phyloP scores from a whole-genome alignment of 768 basidiomycete genomes.

The Sporobolomyces phaffii region DNA sequence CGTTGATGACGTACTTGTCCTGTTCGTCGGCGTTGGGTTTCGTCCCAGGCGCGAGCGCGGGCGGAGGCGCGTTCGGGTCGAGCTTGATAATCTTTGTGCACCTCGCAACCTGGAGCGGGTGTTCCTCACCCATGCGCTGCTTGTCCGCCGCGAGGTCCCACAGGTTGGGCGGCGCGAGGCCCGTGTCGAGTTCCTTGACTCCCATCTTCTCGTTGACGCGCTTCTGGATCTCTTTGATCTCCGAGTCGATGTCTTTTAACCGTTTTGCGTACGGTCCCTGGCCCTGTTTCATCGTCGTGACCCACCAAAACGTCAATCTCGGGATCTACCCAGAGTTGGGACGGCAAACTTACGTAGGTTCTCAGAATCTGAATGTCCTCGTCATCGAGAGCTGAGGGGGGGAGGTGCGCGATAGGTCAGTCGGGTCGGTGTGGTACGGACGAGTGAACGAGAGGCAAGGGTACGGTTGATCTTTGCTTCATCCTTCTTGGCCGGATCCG shows the following conservation, averaged over 20 bases:
- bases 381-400: slow-evolving; percentile 73
- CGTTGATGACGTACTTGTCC: slow-evolving; percentile 98
- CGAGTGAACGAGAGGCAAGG: no score
- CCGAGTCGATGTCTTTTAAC: slow-evolving; percentile 79
- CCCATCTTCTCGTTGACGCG: slow-evolving; percentile 94
- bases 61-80: slow-evolving; percentile 14
- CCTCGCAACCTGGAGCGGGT: slow-evolving; percentile 90
- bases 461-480: slow-evolving; percentile 74
- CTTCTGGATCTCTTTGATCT: slow-evolving; percentile 93
- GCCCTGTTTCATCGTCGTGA: no score
- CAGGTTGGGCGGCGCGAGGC: slow-evolving; percentile 88
- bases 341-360: slow-evolving; percentile 65
- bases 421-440: no score
- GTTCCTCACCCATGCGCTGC: slow-evolving; percentile 82
- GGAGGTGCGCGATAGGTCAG: no score
- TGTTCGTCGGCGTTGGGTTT: slow-evolving; percentile 93
- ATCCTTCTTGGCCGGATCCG: slow-evolving; percentile 76
- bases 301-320: background rate
- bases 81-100: slow-evolving; percentile 96
- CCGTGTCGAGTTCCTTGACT: slow-evolving; percentile 97
- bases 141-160: slow-evolving; percentile 95
- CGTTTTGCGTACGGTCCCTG: slow-evolving; percentile 93
- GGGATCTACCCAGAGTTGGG: background rate
- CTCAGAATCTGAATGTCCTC: slow-evolving; percentile 98
- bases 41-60: slow-evolving; percentile 48